Base-by-base conservation (phyloP, 768 basidiomycete species). In the Lepiota brunneoincarnata region DNA sequence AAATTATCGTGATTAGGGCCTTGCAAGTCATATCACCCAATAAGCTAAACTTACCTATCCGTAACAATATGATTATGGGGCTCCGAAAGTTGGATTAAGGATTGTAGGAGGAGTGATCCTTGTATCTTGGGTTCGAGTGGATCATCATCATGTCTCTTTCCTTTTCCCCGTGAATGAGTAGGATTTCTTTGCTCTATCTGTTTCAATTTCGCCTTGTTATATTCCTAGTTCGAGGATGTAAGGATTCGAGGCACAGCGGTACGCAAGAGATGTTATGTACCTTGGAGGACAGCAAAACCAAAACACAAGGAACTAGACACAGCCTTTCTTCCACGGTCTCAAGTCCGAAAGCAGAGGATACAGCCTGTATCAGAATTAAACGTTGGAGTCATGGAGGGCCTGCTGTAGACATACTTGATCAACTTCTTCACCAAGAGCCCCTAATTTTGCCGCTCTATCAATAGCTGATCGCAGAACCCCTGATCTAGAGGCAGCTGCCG, bases 21-120 rank as follows among this genome's bases (percentile, higher is more conserved):
- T 18, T 2, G 44, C 7, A 10, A 17, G 2, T 7, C 7, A 34
- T 10, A 10, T 14, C 35, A 49, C 18, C 14, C 34, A 4, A 21
- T 20, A 54, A 37, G 41, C 37, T 23, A 35, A 26, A 49, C 72
- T 54, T 56, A 91, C 93, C 87, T 90, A 26, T 87, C 77, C 20
- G 87, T 70, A 3, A 94, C 82, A 20, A 81, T 69, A 43, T 80
- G 75, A 62, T 90, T 88, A 59, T 87, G 80, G 1, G 87, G 83
- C 7, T 79, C 75, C 0, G 81, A 69, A 20, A 97, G 76, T 26
- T 77, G 79, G 21, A 98, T 77, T 55, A 98, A 71, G 2, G 89
- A 84, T 68, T 98, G 94, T 2, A 98, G 69, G 11, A 99, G 70
- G 15, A 98, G 69, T 2, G 91, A 89, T 1, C 96, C 96, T 65